Conservation (phyloP, 2,329 filamentous ascomycete species). For the Claviceps paspali region DNA sequence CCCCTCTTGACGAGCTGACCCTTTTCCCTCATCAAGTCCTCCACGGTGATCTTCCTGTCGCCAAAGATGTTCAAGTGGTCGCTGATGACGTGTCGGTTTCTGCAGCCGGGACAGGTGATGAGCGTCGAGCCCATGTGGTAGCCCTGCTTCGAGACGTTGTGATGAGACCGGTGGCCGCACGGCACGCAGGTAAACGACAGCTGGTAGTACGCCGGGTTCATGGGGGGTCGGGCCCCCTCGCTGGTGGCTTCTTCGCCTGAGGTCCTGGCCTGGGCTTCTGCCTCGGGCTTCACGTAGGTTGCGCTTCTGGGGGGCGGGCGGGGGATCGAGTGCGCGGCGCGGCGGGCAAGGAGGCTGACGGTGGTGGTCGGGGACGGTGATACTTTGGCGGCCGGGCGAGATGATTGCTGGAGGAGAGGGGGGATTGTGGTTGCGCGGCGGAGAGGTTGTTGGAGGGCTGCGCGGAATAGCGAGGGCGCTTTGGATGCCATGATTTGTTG, state of each 20-base stretch:
- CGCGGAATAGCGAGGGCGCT: constrained; percentile 8
- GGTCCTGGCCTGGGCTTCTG: constrained; percentile 5
- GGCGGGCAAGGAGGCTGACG: constrained; percentile 8
- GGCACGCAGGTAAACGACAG: constrained; percentile 88
- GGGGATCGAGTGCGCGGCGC: constrained; percentile 22
- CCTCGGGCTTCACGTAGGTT: constrained; percentile 2
- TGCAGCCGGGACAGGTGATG: constrained; percentile 75
- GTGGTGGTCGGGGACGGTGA: constrained; percentile 1
- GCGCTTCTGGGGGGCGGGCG: constrained; percentile 9
- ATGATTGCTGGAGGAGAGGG: constrained; percentile 5
- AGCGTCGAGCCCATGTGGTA: constrained; percentile 85
- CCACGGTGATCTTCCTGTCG: constrained; percentile 52
- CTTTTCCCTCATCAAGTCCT: constrained; percentile 62
- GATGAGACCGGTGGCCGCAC: constrained; percentile 65
- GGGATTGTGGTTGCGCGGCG: constrained; percentile 9
- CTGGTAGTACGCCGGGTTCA: constrained; percentile 56
- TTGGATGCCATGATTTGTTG: constrained; percentile 20
- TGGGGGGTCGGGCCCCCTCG: constrained; percentile 14
- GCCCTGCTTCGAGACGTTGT: constrained; percentile 81
- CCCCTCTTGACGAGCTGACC: constrained; percentile 62
- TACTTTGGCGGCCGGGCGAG: constrained; percentile 1
- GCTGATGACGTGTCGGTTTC: constrained; percentile 77
- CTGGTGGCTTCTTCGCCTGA: constrained; percentile 10
- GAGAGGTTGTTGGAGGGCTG: constrained; percentile 8
- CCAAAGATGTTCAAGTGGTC: constrained; percentile 76